Evolutionary conservation across 1,284 basidiomycete genomes (phyloP).

Genomic region (Polyporus tsugae): DNA sequence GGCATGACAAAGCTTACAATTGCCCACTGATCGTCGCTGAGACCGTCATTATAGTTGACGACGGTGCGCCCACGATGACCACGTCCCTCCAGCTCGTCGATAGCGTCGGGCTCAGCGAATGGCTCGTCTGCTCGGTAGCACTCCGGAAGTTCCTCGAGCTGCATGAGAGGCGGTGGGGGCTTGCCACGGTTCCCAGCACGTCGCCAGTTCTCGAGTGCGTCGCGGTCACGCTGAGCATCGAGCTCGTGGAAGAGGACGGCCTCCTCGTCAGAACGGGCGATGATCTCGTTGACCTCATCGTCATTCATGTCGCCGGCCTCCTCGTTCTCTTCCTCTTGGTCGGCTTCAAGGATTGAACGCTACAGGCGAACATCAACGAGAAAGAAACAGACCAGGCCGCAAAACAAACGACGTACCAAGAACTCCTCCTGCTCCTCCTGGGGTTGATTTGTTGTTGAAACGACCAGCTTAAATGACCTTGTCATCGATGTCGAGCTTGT

Average conservation of each 20-base stretch:
- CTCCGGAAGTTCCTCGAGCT: slow-evolving; percentile 90
- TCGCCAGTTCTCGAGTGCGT: slow-evolving; percentile 78
- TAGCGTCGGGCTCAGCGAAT: slow-evolving; percentile 72
- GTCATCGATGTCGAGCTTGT: slow-evolving; percentile 99
- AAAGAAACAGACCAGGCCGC: background rate
- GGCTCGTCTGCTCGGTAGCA: slow-evolving; percentile 90
- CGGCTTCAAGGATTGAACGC: slow-evolving; percentile 88
- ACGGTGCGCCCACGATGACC: slow-evolving; percentile 86
- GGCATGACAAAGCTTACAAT: slow-evolving; percentile 55
- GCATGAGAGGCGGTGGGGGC: slow-evolving; percentile 83
- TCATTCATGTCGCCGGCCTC: slow-evolving; percentile 97
- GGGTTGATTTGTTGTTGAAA: slow-evolving; percentile 98
- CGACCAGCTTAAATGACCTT: slow-evolving; percentile 99
- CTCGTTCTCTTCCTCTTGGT: slow-evolving; percentile 93
- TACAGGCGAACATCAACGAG: slow-evolving; percentile 39
- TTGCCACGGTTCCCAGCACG: slow-evolving; percentile 81
- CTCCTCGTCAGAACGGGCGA: slow-evolving; percentile 90
- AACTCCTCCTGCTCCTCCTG: slow-evolving; percentile 98
- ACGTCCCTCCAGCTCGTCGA: slow-evolving; percentile 80
- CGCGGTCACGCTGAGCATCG: slow-evolving; percentile 84
- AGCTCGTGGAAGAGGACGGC: slow-evolving; percentile 82
- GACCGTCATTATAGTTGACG: slow-evolving; percentile 94
- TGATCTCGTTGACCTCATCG: slow-evolving; percentile 95
- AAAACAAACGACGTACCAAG: slow-evolving; percentile 63
- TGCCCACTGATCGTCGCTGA: slow-evolving; percentile 95